Percentiles rank a stretch among this genome's conserved stretches.
phyloP scores from a whole-genome alignment of 202 grass and related monocot genomes.

The Panicum hallii region DNA sequence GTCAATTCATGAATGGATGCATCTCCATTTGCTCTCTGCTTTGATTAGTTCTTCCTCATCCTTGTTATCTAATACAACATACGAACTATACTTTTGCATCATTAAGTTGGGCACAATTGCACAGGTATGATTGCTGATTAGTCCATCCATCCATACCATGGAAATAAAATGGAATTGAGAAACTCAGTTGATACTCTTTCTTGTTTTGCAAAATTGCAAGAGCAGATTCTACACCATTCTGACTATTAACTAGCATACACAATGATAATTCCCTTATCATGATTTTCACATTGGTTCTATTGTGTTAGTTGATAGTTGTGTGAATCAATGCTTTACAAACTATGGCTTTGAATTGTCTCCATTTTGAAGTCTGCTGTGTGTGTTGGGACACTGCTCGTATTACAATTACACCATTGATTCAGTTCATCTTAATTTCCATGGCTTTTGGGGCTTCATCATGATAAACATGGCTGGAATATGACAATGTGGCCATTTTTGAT shows the following conservation, averaged over 20 bases:
- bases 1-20: slow-evolving; percentile 23
- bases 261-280: background rate
- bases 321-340: background rate
- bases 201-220: background rate
- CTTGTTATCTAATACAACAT: slow-evolving; percentile 1
- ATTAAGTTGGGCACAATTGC: background rate
- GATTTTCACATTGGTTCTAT: background rate
- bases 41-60: slow-evolving; percentile 11
- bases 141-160: background rate
- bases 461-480: slow-evolving; percentile 35
- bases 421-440: slow-evolving; percentile 25
- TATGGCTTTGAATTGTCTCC: background rate
- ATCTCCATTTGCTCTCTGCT: background rate
- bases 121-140: background rate
- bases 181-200: background rate
- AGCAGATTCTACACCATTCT: background rate
- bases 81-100: slow-evolving; percentile 5
- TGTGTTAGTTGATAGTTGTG: background rate
- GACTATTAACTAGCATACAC: background rate
- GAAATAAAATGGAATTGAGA: background rate
- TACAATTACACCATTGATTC: background rate
- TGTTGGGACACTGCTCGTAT: background rate
- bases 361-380: background rate
- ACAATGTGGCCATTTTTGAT: slow-evolving; percentile 48
- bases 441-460: slow-evolving; percentile 23